Conservation (phyloP, 164 flowering plant species). For the Berberis vulgaris region DNA sequence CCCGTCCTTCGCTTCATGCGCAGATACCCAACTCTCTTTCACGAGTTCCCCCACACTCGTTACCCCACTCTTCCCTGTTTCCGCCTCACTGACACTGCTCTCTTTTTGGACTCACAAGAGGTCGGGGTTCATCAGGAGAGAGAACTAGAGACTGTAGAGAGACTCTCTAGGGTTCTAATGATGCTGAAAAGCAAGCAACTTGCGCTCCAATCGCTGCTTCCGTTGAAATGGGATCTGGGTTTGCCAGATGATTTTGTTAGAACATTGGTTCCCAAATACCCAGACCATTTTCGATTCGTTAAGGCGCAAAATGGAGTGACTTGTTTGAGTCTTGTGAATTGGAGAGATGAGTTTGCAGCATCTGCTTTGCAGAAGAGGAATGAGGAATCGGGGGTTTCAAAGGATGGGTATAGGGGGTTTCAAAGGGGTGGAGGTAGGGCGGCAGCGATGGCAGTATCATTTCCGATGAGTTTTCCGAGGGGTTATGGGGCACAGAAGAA, state of each 20-base stretch:
- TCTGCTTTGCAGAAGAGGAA: constrained; percentile 61
- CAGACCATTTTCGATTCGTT: constrained; percentile 48
- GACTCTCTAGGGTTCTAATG: constrained; percentile 69
- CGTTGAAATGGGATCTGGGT: constrained; percentile 84
- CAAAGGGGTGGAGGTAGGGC: constrained; percentile 37
- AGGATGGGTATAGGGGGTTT: constrained; percentile 43
- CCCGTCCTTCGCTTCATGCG: constrained; percentile 91
- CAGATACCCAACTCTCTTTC: constrained; percentile 72
- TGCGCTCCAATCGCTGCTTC: constrained; percentile 48
- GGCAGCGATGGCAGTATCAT: constrained; percentile 35
- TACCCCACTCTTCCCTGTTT: constrained; percentile 66
- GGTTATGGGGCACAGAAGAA: constrained; percentile 84
- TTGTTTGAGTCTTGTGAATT: constrained; percentile 40
- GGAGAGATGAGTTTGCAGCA: constrained; percentile 66
- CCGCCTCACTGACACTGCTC: constrained; percentile 53
- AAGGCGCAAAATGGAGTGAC: constrained; percentile 47
- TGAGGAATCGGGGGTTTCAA: constrained; percentile 27
- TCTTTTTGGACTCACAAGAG: constrained; percentile 45
- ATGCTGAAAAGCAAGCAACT: constrained; percentile 36
- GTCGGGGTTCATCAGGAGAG: constrained; percentile 24
- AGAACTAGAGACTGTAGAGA: constrained; percentile 43
- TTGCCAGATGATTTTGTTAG: constrained; percentile 60
- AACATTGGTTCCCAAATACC: constrained; percentile 38
- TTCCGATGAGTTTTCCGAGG: constrained; percentile 81
- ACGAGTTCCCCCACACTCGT: constrained; percentile 60